phyloP scores from a whole-genome alignment of 257 asterid species.

The Plantago major region DNA sequence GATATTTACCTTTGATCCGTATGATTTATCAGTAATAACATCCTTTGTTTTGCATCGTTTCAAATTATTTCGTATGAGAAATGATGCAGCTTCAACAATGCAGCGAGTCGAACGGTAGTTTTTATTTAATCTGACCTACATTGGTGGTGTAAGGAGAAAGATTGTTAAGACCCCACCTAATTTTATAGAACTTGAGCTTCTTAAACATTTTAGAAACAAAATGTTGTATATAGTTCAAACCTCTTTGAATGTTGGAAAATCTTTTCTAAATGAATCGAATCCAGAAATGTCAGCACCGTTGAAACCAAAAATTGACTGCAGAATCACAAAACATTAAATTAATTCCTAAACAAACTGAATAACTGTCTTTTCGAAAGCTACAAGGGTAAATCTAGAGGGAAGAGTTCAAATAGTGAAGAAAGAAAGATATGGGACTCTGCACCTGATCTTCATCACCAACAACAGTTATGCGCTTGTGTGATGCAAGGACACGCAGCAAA shows the following conservation, averaged over 20 bases:
- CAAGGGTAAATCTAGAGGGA: constrained; percentile 17
- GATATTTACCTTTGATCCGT: constrained; percentile 74
- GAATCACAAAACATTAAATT: constrained; percentile 15
- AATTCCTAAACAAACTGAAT: background rate
- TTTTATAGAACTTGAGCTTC: background rate
- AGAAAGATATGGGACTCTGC: constrained; percentile 13
- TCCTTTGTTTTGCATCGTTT: constrained; percentile 66
- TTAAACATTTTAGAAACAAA: constrained; percentile 5
- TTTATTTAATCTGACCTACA: constrained; percentile 76
- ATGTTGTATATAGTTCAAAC: constrained; percentile 35
- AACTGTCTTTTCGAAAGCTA: constrained; percentile 2
- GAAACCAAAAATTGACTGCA: constrained; percentile 93
- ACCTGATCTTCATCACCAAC: constrained; percentile 99
- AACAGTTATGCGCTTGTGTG: constrained; percentile 73
- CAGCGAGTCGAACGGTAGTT: constrained; percentile 92
- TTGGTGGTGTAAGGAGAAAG: constrained; percentile 21
- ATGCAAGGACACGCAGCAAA: constrained; percentile 66
- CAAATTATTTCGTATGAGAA: constrained; percentile 68
- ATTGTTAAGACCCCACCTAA: constrained; percentile 13
- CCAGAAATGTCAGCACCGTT: constrained; percentile 94
- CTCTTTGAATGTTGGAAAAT: constrained; percentile 90
- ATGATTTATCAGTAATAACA: constrained; percentile 68
- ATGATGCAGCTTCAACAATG: constrained; percentile 90
- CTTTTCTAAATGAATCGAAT: constrained; percentile 86
- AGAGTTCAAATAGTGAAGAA: background rate